phyloP scores from a whole-genome alignment of 768 basidiomycete genomes.

The Leccinum subtestaceum region DNA sequence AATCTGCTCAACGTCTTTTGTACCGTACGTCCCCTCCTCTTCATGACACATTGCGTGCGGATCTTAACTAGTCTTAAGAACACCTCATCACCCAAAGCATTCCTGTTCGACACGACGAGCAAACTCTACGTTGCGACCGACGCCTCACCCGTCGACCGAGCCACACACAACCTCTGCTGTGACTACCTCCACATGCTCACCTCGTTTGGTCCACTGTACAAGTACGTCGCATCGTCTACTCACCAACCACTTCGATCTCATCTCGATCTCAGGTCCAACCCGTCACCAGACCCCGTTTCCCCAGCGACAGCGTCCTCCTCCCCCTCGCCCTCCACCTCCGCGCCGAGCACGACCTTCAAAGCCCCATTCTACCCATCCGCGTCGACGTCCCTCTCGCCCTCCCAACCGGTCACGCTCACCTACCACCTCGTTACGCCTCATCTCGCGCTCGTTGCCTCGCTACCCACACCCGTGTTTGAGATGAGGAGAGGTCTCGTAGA shows the following conservation, averaged over 20 bases:
- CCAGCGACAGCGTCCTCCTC: constrained; percentile 1
- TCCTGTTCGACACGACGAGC: constrained; percentile 84
- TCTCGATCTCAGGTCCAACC: constrained; percentile 20
- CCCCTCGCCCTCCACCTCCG: background rate
- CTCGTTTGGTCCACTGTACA: constrained; percentile 83
- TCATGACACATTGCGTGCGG: background rate
- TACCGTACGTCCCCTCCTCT: constrained; percentile 44
- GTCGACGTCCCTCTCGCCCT: constrained; percentile 57
- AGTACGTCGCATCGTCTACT: constrained; percentile 41
- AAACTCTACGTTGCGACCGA: constrained; percentile 93
- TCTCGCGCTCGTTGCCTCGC: constrained; percentile 65
- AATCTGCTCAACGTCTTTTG: constrained; percentile 85
- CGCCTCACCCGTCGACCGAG: constrained; percentile 84
- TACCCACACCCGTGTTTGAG: constrained; percentile 73
- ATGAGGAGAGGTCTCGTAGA: constrained; percentile 73
- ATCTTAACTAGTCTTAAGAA: constrained; percentile 48
- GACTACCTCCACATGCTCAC: constrained; percentile 88
- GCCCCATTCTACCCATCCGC: constrained; percentile 68
- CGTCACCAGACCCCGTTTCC: constrained; percentile 1
- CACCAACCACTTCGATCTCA: background rate
- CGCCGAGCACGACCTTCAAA: constrained; percentile 28
- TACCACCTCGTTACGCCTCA: constrained; percentile 78
- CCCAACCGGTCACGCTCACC: constrained; percentile 68
- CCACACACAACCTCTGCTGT: constrained; percentile 85
- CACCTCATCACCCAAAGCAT: constrained; percentile 90